Conservation (phyloP, 768 basidiomycete genomes). For the Podaxis sp. region DNA sequence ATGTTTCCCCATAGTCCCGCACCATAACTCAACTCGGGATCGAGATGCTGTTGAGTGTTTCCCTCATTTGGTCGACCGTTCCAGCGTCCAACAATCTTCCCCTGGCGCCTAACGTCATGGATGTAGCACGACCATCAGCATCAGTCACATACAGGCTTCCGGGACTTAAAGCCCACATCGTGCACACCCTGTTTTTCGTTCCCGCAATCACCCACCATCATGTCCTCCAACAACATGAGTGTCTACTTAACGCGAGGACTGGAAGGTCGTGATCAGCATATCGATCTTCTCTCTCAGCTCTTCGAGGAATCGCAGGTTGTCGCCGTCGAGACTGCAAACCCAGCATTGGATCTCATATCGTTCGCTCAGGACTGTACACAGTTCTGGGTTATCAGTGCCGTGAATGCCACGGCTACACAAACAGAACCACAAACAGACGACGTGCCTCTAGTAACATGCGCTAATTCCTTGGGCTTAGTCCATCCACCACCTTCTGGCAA, state of each 20-base stretch:
- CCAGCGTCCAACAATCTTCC: not conserved
- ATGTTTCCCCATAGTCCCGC: not conserved
- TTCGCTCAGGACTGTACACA: slow-evolving; percentile 32
- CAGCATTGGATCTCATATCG: slow-evolving; percentile 33
- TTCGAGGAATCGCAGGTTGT: slow-evolving; percentile 38
- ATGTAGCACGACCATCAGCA: not conserved
- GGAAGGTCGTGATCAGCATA: slow-evolving; percentile 31
- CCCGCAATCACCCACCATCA: slow-evolving; percentile 1
- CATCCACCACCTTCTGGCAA: not conserved
- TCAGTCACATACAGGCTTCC: slow-evolving; percentile 2
- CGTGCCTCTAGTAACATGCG: not conserved
- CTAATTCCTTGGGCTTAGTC: not conserved
- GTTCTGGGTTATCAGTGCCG: slow-evolving; percentile 37
- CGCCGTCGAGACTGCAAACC: slow-evolving; percentile 35
- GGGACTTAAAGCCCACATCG: not conserved
- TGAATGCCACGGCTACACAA: not conserved
- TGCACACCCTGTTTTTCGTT: not conserved
- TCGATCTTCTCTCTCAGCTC: slow-evolving; percentile 28
- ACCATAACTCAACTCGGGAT: not conserved
- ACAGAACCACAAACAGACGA: slow-evolving; percentile 6
- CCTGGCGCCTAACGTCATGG: not conserved
- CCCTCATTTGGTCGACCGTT: not conserved
- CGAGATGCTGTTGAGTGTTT: slow-evolving; percentile 7
- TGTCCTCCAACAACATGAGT: not conserved
- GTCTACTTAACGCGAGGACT: slow-evolving; percentile 27